These are phyloP conservation scores for Hippophae tibetana DNA, from an alignment of 306 rosid species.

Conservation along the genomic window DNA sequence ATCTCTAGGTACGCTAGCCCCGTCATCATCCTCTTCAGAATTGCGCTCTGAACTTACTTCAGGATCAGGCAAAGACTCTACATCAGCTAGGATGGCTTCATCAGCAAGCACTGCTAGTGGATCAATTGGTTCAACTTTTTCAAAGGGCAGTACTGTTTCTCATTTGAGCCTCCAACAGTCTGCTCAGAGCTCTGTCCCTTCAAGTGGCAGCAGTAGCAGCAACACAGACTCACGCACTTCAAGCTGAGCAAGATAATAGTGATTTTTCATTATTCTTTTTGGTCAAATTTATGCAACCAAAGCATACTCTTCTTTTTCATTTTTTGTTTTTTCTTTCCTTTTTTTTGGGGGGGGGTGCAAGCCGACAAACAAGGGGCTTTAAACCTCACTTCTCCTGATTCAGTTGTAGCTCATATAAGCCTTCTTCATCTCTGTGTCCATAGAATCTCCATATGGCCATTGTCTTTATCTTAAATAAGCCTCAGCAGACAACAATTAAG, in stretches of 20 bases:
- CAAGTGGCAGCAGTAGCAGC: constrained; percentile 37
- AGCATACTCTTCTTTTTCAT: constrained; percentile 45
- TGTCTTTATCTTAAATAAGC: constrained; percentile 62
- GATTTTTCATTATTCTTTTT: constrained; percentile 44
- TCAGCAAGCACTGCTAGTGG: constrained; percentile 66
- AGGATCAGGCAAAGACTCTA: constrained; percentile 64
- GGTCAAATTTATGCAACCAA: constrained; percentile 45
- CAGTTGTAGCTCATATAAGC: constrained; percentile 57
- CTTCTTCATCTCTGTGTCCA: constrained; percentile 51
- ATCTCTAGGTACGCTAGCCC: constrained; percentile 73
- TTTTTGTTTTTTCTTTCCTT: too few relatives aligned
- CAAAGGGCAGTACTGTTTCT: constrained; percentile 41
- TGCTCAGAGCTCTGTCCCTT: constrained; percentile 53
- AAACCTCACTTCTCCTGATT: constrained; percentile 46
- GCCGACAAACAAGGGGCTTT: constrained; percentile 56
- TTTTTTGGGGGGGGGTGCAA: constrained; percentile 5
- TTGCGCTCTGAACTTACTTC: constrained; percentile 62
- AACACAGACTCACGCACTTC: constrained; percentile 50
- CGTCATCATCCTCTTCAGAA: constrained; percentile 83
- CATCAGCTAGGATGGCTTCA: constrained; percentile 65
- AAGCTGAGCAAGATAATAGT: constrained; percentile 59
- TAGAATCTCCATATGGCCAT: constrained; percentile 52
- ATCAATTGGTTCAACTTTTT: constrained; percentile 67
- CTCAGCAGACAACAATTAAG: constrained; percentile 58
- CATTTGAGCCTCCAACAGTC: constrained; percentile 49